Evolutionary conservation across 352 stramenopile genomes (phyloP).

Genomic region (Thraustotheca clavata): DNA sequence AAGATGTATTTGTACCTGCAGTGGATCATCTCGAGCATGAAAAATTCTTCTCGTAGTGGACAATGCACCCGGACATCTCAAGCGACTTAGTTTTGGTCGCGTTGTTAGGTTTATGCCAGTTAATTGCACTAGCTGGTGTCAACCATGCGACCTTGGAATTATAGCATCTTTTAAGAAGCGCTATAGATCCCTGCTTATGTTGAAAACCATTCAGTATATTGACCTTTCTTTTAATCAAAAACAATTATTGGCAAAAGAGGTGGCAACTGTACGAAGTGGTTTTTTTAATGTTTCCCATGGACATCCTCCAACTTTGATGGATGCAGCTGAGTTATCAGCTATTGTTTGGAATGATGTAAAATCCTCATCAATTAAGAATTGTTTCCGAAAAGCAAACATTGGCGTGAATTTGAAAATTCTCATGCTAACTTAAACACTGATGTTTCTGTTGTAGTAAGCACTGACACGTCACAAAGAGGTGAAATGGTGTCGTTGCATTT

Average conservation of each 20-base stretch:
- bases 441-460: no score
- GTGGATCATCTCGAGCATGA: background rate
- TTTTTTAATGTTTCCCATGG: background rate
- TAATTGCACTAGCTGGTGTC: conserved; percentile 1
- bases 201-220: background rate
- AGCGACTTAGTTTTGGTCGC: background rate
- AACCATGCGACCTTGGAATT: conserved; percentile 6
- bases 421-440: background rate
- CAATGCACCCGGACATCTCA: conserved; percentile 5
- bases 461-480: no score
- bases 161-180: conserved; percentile 7
- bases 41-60: background rate
- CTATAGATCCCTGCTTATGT: background rate
- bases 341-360: background rate
- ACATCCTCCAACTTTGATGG: background rate
- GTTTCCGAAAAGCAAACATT: background rate
- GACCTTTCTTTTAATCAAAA: background rate
- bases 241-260: background rate
- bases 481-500: background rate
- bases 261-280: background rate
- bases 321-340: background rate
- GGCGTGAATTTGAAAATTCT: background rate
- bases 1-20: background rate
- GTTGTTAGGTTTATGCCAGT: background rate
- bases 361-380: background rate